These are phyloP conservation scores for Ogataea salicorniae DNA, from an alignment of 805 yeast genomes.

Conservation along the genomic window DNA sequence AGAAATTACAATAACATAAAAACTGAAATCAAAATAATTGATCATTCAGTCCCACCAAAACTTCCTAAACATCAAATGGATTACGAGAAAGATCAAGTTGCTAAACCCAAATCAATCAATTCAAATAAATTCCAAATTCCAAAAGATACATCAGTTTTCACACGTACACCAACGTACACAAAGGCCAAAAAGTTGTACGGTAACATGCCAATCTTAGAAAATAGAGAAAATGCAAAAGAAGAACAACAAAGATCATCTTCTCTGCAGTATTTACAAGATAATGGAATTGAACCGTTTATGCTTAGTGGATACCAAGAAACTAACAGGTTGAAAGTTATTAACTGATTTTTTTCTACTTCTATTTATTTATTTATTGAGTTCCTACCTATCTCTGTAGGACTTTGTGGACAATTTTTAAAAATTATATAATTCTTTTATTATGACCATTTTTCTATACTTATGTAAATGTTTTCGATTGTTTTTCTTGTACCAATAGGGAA, in stretches of 20 bases:
- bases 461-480: not conserved
- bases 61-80: conserved; percentile 3
- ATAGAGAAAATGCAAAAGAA: conserved; percentile 4
- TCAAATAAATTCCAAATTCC: conserved; percentile 10
- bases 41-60: conserved; percentile 3
- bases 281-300: conserved; percentile 27
- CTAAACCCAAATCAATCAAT: not conserved
- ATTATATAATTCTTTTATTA: not conserved
- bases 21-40: not conserved
- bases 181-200: conserved; percentile 11
- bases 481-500: not conserved
- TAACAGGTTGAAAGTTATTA: conserved; percentile 15
- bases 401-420: not conserved
- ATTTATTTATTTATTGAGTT: not conserved
- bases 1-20: conserved; percentile 15
- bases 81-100: not conserved
- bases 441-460: not conserved
- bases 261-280: conserved; percentile 16
- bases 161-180: conserved; percentile 18
- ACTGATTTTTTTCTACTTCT: conserved; percentile 4
- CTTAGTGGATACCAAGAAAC: conserved; percentile 25
- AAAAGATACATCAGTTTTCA: conserved; percentile 21
- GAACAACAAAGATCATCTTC: conserved; percentile 17
- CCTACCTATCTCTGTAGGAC: not conserved
- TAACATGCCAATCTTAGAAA: conserved; percentile 6